Base-by-base conservation (phyloP, 805 yeast genomes). In the Zygosaccharomyces rouxii region DNA sequence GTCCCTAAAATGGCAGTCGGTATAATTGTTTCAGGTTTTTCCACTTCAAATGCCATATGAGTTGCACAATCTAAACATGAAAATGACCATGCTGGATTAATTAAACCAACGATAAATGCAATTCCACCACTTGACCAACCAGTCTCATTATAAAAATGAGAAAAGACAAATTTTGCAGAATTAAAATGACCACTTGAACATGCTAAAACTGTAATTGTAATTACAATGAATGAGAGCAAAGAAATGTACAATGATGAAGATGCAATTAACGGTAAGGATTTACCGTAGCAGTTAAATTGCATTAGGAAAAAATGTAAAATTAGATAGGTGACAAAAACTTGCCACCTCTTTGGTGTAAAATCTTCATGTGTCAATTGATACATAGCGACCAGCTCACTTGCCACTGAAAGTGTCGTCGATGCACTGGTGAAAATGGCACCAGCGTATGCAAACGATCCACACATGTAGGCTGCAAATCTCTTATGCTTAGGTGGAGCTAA, bases 11-110 rank as follows among this genome's bases (percentile, higher is more conserved):
- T 81, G 6, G 86, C 80, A 44, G 75, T 74, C n/a, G 89, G 89
- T 48, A 82, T 79, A 44, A 78, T 77, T 43, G 75, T 71, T 56
- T 77, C 77, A 4, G 89, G 86, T 23, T 75, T 70, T 33, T 74
- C 68, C 9, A 79, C 78, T 62, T 83, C 89, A 63, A 83, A 88
- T 2, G 87, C 83, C 76, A 83, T 73, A 57, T 83, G 89, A 5
- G 88, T 81, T 2, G 87, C 87, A 54, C 82, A 78, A 61, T 83
- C 89, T 42, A 82, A 68, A 58, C 88, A 82, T 23, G 82, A 73
- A 62, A 83, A 82, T 4, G 84, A 79, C 86, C 86, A 83, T 41
- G 81, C 82, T 6, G 87, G 86, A 58, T 82, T 83, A 57, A 83
- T 78, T 42, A 83, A 66, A 23, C 89, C 89, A 5, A 81, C 76